A percentile compares a stretch with the other conserved stretches of the same genome.
Evolutionary conservation across 2,329 filamentous ascomycete species (phyloP).

Genomic region (Scytalidium sp.): DNA sequence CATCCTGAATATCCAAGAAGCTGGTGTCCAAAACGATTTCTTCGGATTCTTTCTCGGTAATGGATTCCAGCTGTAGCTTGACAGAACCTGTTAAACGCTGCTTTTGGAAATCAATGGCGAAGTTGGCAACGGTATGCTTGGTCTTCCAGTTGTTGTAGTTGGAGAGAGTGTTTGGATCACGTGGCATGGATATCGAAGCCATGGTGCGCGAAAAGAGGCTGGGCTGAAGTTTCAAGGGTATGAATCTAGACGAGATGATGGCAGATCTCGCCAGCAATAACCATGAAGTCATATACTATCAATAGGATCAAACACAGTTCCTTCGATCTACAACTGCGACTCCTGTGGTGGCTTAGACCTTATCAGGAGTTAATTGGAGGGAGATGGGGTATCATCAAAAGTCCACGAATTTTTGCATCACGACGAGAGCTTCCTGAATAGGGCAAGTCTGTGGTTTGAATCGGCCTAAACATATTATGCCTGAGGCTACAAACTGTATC

Average conservation of each 20-base stretch:
- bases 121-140: conserved; percentile 75
- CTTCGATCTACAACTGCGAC: neutral
- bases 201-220: conserved; percentile 17
- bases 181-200: conserved; percentile 27
- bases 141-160: conserved; percentile 91
- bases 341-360: neutral
- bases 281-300: conserved; percentile 16
- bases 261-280: conserved; percentile 12
- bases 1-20: conserved; percentile 67
- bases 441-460: neutral
- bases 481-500: neutral
- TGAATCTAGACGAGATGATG: conserved; percentile 11
- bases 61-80: conserved; percentile 70
- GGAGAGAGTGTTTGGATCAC: conserved; percentile 86
- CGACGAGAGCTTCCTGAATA: neutral
- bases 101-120: conserved; percentile 80
- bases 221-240: conserved; percentile 1
- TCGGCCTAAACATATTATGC: neutral
- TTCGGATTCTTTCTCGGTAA: conserved; percentile 68
- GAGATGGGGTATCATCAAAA: neutral
- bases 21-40: conserved; percentile 90
- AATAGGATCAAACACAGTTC: neutral
- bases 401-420: neutral
- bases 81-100: conserved; percentile 77
- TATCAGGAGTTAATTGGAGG: neutral